These are phyloP conservation scores for Phytopythium delawarense DNA, from an alignment of 352 stramenopile species.

Conservation along the genomic window DNA sequence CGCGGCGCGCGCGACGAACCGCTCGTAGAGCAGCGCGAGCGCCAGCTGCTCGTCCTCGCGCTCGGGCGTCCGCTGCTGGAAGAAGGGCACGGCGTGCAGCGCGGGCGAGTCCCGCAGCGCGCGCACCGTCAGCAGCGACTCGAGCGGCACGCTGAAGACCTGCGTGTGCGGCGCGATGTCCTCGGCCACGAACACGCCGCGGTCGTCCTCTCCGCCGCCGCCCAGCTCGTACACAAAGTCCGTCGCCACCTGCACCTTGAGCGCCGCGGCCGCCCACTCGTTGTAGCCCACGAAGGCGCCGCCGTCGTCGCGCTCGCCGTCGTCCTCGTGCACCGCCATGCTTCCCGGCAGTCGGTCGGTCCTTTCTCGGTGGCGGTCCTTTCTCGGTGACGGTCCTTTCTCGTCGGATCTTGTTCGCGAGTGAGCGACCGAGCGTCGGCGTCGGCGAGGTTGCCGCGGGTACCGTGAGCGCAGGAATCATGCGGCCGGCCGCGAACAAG, in stretches of 20 bases:
- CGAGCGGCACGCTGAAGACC: conserved; percentile 60
- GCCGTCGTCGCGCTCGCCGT: conserved; percentile 5
- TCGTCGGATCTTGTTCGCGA: not conserved
- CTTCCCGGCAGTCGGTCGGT: not conserved
- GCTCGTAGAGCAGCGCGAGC: conserved; percentile 70
- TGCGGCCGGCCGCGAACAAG: conserved; percentile 1
- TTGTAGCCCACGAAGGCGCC: conserved; percentile 70
- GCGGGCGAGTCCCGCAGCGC: conserved; percentile 24
- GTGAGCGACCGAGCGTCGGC: not conserved
- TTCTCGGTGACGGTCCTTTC: not conserved
- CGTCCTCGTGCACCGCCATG: conserved; percentile 8
- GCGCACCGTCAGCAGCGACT: conserved; percentile 54
- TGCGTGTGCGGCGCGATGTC: conserved; percentile 70
- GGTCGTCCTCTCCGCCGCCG: conserved; percentile 29
- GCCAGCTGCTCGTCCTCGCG: conserved; percentile 66
- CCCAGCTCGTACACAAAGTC: conserved; percentile 82
- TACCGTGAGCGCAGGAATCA: not conserved
- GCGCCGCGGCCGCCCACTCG: conserved; percentile 51
- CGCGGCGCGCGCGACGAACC: conserved; percentile 29
- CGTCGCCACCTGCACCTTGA: conserved; percentile 56
- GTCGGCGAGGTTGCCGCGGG: not conserved
- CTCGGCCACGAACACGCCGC: conserved; percentile 77
- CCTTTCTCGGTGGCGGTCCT: not conserved
- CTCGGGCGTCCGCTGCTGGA: conserved; percentile 37
- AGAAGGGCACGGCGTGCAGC: conserved; percentile 40